These are phyloP conservation scores for Plasmodium blacklocki DNA, from an alignment of 169 alveolate genomes.

Conservation along the genomic window DNA sequence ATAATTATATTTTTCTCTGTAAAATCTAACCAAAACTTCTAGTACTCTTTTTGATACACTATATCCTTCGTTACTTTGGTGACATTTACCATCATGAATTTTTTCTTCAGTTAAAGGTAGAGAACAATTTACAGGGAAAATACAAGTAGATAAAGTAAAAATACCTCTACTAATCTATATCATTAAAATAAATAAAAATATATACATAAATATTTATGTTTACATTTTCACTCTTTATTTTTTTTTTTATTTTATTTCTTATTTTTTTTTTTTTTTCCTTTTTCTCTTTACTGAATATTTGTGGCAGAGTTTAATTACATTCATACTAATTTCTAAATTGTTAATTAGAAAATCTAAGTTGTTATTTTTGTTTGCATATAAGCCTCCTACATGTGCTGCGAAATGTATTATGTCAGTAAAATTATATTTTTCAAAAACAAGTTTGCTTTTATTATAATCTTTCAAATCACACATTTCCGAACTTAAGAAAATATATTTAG, in stretches of 20 bases:
- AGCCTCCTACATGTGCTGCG: conserved; percentile 68
- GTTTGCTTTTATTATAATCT: conserved; percentile 37
- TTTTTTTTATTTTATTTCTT: neutral
- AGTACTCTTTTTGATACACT: conserved; percentile 74
- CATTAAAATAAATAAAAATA: neutral
- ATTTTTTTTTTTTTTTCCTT: neutral
- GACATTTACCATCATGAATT: conserved; percentile 65
- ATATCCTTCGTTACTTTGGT: conserved; percentile 74
- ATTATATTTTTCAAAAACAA: conserved; percentile 47
- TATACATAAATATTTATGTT: neutral
- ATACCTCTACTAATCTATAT: conserved; percentile 69
- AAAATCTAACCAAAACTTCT: conserved; percentile 65
- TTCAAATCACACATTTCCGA: conserved; percentile 70
- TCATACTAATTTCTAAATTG: conserved; percentile 62
- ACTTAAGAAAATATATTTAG: conserved; percentile 70
- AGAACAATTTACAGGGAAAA: conserved; percentile 61
- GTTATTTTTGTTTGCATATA: conserved; percentile 57
- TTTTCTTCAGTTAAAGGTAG: conserved; percentile 67
- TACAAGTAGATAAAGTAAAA: conserved; percentile 60
- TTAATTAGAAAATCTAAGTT: conserved; percentile 41
- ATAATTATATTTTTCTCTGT: conserved; percentile 74
- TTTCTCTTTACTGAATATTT: conserved; percentile 31
- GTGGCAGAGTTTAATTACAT: conserved; percentile 66
- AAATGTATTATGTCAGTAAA: conserved; percentile 73
- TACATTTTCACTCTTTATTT: neutral